Conservation (phyloP, 2,329 filamentous ascomycete species). For the Diaporthe sp. region DNA sequence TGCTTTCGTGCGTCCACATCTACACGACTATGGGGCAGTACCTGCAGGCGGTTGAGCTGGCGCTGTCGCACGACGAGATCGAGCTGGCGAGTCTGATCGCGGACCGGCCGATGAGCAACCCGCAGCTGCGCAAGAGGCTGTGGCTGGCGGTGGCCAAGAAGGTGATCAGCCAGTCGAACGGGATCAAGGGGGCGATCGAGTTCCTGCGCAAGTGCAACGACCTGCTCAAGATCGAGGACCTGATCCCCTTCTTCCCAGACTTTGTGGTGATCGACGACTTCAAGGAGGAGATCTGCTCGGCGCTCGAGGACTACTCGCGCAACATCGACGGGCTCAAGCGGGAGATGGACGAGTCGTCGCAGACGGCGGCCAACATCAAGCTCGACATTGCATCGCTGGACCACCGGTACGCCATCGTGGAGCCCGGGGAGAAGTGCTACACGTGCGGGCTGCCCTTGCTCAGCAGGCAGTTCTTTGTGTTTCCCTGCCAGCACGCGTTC, state of each 20-base stretch:
- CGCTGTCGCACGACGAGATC: slow-evolving; percentile 88
- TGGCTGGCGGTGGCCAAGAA: slow-evolving; percentile 97
- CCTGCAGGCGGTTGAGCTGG: slow-evolving; percentile 91
- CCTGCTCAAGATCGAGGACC: slow-evolving; percentile 91
- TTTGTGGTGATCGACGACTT: slow-evolving; percentile 99
- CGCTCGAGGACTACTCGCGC: slow-evolving; percentile 91
- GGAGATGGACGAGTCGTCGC: slow-evolving; percentile 95
- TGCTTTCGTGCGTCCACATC: slow-evolving; percentile 95
- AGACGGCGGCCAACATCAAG: slow-evolving; percentile 91
- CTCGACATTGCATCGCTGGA: slow-evolving; percentile 88
- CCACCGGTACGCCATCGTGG: slow-evolving; percentile 93
- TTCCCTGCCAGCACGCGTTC: slow-evolving; percentile 97
- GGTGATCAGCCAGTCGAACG: slow-evolving; percentile 87
- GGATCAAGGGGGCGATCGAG: slow-evolving; percentile 93
- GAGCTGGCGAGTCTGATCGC: slow-evolving; percentile 92
- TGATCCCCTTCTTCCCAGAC: slow-evolving; percentile 98
- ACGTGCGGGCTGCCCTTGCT: slow-evolving; percentile 87
- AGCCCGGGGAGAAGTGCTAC: slow-evolving; percentile 95
- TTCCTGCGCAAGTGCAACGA: slow-evolving; percentile 89
- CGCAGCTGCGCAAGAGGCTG: slow-evolving; percentile 87
- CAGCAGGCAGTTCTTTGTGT: slow-evolving; percentile 95
- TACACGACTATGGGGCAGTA: slow-evolving; percentile 98
- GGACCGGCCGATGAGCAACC: slow-evolving; percentile 84
- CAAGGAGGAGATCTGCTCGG: slow-evolving; percentile 96
- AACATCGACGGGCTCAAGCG: slow-evolving; percentile 89